Percentiles rank a stretch among this genome's conserved stretches.
These are phyloP conservation scores for Aspergillus floridensis DNA, from an alignment of 2,329 filamentous ascomycete genomes.

Conservation along the genomic window DNA sequence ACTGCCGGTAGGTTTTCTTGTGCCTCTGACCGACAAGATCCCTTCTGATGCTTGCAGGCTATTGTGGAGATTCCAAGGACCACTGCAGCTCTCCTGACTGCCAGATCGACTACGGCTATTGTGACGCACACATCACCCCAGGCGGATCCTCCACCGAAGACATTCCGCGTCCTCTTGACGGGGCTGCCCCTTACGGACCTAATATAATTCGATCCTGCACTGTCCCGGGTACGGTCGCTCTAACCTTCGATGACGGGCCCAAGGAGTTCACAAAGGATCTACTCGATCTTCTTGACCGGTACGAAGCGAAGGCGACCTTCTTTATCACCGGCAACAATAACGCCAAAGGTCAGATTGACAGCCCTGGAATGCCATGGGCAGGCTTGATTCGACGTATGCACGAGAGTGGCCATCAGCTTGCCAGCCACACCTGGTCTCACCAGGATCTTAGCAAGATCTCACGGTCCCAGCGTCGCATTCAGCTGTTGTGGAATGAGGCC, in stretches of 20 bases:
- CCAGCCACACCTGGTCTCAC: conserved; percentile 54
- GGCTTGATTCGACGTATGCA: conserved; percentile 43
- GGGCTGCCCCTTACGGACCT: conserved; percentile 37
- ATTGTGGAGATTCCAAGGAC: conserved; percentile 35
- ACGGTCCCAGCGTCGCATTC: conserved; percentile 34
- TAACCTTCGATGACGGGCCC: conserved; percentile 68
- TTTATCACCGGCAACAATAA: conserved; percentile 58
- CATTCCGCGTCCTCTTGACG: conserved; percentile 36
- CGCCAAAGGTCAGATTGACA: conserved; percentile 46
- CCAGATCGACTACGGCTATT: conserved; percentile 39
- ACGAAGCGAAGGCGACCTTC: conserved; percentile 65
- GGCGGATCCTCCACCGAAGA: conserved; percentile 35
- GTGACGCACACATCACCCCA: conserved; percentile 37
- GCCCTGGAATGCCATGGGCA: conserved; percentile 39
- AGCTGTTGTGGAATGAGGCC: conserved; percentile 50
- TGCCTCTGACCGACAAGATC: background rate
- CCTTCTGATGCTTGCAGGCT: conserved; percentile 28
- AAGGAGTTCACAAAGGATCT: conserved; percentile 60
- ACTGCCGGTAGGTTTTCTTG: conserved; percentile 30
- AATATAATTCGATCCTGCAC: conserved; percentile 39
- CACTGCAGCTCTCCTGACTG: conserved; percentile 44
- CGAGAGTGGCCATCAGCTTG: conserved; percentile 50
- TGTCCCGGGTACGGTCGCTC: conserved; percentile 58
- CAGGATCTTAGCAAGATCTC: conserved; percentile 45
- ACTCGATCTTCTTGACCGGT: conserved; percentile 59